phyloP scores from a whole-genome alignment of 2,329 filamentous ascomycete genomes.

The Microdochium bolleyi region DNA sequence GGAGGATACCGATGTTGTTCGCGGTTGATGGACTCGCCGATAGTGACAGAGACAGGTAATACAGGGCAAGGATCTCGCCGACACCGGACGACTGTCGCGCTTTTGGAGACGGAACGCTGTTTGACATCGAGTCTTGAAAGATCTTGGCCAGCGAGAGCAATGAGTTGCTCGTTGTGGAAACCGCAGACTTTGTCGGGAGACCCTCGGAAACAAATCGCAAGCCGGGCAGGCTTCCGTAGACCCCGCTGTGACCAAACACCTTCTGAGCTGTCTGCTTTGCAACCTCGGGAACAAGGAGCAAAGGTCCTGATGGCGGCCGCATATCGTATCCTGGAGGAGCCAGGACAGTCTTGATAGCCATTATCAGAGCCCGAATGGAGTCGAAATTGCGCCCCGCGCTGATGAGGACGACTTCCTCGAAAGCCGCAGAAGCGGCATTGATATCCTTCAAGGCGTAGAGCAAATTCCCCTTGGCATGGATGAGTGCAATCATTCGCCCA shows the following conservation, averaged over 20 bases:
- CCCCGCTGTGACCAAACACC: constrained; percentile 60
- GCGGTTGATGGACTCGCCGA: constrained; percentile 96
- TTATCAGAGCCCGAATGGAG: constrained; percentile 72
- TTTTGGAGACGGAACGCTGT: constrained; percentile 46
- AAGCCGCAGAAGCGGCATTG: constrained; percentile 71
- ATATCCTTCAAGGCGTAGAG: constrained; percentile 85
- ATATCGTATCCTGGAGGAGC: constrained; percentile 29
- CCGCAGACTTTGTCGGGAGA: constrained; percentile 66
- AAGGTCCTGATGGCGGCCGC: constrained; percentile 43
- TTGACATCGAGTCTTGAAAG: constrained; percentile 91
- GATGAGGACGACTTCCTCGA: constrained; percentile 91
- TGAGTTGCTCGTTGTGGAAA: constrained; percentile 93
- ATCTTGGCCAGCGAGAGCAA: constrained; percentile 93
- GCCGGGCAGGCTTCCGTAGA: constrained; percentile 65
- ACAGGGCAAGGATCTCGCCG: constrained; percentile 85
- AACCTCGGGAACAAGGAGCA: constrained; percentile 75
- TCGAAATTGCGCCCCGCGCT: constrained; percentile 64
- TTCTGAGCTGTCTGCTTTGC: constrained; percentile 76
- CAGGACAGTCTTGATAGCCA: constrained; percentile 66
- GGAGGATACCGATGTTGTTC: constrained; percentile 93
- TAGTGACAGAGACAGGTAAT: constrained; percentile 88
- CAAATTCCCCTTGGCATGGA: constrained; percentile 99
- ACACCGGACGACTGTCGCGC: constrained; percentile 65
- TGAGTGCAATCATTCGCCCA: constrained; percentile 82
- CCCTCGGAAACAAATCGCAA: constrained; percentile 65